These are phyloP conservation scores for Micractinium conductrix DNA, from an alignment of 139 green algal genomes.

Conservation along the genomic window DNA sequence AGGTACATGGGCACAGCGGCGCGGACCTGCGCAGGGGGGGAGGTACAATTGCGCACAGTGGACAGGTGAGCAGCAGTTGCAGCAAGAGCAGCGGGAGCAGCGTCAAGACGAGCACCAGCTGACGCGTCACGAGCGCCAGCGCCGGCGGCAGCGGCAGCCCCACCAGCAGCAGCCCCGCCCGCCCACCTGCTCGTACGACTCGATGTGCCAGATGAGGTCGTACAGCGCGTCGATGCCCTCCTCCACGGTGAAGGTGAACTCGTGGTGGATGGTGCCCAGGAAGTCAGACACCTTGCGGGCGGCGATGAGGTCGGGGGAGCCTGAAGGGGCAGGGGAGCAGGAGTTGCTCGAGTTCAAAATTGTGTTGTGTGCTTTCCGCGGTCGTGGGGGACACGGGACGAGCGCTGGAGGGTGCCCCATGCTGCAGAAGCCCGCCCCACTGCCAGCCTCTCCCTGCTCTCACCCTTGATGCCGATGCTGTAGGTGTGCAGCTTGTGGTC, in stretches of 20 bases:
- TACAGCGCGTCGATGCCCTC: constrained; percentile 94
- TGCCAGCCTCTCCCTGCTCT: neutral
- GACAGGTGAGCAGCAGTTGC: no score
- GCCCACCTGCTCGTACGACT: constrained; percentile 85
- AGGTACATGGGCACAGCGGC: constrained; percentile 98
- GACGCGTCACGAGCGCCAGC: neutral
- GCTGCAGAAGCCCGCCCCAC: neutral
- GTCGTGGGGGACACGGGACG: neutral
- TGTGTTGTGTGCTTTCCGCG: no score
- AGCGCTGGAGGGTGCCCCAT: neutral
- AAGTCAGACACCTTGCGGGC: constrained; percentile 89
- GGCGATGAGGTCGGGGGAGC: constrained; percentile 93
- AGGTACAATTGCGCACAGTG: no score
- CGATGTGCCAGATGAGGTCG: constrained; percentile 96
- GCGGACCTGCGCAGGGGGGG: no score
- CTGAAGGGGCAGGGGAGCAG: constrained; percentile 33
- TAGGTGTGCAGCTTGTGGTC: constrained; percentile 87
- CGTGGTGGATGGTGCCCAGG: constrained; percentile 95
- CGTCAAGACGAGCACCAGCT: no score
- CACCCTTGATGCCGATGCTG: constrained; percentile 81
- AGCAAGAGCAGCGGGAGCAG: no score
- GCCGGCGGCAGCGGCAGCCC: no score
- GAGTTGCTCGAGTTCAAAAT: no score
- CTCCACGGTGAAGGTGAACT: constrained; percentile 97
- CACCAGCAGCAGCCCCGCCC: neutral